These are phyloP conservation scores for Aurifilum marmelostoma DNA, from an alignment of 2,329 filamentous ascomycete genomes.

Conservation along the genomic window DNA sequence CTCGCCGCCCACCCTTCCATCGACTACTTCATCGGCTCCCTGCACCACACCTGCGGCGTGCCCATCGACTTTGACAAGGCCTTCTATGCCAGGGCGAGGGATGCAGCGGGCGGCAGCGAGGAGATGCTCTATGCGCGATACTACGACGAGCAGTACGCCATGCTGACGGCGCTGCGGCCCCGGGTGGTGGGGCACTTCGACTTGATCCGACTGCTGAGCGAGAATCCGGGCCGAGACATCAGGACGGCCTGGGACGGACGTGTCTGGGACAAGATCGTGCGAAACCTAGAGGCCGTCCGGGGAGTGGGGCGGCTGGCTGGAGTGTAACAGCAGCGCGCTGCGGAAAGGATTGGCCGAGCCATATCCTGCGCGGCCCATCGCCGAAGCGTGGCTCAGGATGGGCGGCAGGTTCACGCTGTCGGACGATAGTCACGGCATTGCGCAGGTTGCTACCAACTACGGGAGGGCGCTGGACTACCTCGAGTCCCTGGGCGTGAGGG, in stretches of 20 bases:
- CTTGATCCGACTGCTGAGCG: conserved; percentile 79
- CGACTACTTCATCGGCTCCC: conserved; percentile 90
- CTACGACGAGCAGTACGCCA: conserved; percentile 83
- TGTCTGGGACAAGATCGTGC: conserved; percentile 74
- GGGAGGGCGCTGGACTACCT: conserved; percentile 70
- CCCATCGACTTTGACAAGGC: conserved; percentile 85
- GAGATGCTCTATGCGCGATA: conserved; percentile 79
- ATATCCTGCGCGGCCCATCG: conserved; percentile 81
- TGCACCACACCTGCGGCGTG: conserved; percentile 85
- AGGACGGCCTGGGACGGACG: conserved; percentile 49
- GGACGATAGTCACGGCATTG: conserved; percentile 90
- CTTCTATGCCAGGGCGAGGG: conserved; percentile 65
- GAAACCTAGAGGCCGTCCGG: conserved; percentile 74
- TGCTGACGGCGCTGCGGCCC: conserved; percentile 74
- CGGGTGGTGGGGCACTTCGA: conserved; percentile 93
- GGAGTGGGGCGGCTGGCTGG: conserved; percentile 80
- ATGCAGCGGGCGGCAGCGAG: conserved; percentile 54
- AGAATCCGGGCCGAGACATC: conserved; percentile 66
- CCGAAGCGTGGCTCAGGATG: conserved; percentile 73
- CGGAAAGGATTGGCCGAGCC: conserved; percentile 90
- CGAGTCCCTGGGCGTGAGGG: conserved; percentile 63
- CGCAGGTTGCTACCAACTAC: conserved; percentile 88
- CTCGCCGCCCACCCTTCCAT: conserved; percentile 65
- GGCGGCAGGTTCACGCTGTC: conserved; percentile 87
- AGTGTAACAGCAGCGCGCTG: conserved; percentile 86